Conservation (phyloP, 2,329 filamentous ascomycete species). For the Ascochyta rabiei region DNA sequence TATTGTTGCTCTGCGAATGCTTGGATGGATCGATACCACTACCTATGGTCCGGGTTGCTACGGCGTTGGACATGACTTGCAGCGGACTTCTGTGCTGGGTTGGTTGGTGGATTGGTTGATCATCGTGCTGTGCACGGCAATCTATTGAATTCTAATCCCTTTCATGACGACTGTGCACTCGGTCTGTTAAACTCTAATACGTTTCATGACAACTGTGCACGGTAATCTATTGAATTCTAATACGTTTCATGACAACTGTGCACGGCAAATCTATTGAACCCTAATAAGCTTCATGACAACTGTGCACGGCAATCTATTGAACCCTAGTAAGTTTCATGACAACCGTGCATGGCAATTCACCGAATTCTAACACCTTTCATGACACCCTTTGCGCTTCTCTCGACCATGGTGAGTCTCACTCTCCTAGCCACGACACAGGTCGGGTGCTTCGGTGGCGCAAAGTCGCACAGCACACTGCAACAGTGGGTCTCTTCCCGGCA, state of each 20-base stretch:
- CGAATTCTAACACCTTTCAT: too few species aligned
- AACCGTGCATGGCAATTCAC: too few species aligned
- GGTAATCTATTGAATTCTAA: too few species aligned
- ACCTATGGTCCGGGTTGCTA: conserved; percentile 16
- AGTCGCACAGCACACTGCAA: neutral
- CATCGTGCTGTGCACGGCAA: conserved; percentile 17
- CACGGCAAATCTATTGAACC: too few species aligned
- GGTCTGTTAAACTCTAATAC: too few species aligned
- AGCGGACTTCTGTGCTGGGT: neutral
- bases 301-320: too few species aligned
- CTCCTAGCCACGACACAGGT: neutral
- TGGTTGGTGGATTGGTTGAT: conserved; percentile 3
- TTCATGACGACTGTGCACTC: too few species aligned
- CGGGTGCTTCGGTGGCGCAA: neutral
- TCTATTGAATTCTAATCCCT: conserved; percentile 10
- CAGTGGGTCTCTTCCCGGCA: neutral
- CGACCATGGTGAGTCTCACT: neutral
- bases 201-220: too few species aligned
- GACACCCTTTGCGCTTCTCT: neutral
- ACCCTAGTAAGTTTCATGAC: too few species aligned
- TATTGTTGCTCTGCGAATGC: neutral
- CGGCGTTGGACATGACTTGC: conserved; percentile 7
- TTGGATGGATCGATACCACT: conserved; percentile 19
- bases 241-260: too few species aligned
- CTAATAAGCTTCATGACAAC: too few species aligned